Evolutionary conservation across 139 green algal species (phyloP), one percentile per base, ranked within the genome.

Genomic region (Chara braunii): DNA sequence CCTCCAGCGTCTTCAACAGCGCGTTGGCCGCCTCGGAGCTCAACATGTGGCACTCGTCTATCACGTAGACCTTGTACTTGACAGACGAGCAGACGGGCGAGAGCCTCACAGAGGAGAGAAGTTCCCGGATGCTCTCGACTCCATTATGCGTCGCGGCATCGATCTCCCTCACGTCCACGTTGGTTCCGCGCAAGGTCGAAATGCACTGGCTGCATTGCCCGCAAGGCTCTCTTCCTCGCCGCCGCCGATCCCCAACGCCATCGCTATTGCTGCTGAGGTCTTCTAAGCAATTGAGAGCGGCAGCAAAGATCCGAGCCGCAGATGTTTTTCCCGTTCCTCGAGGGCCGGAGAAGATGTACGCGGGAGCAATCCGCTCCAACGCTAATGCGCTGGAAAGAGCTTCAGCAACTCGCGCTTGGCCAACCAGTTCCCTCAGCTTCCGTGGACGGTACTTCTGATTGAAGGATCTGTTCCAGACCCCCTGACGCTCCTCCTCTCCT

Each of bases 1-100:
- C 52, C 22, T 72, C 63, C 29, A 72, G 26, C 28, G 63, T 72
- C 30, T 72, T 72, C 6, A 72, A 23, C 2, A 72, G 18, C 26
- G 53, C 63, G 48, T 61, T 69, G 29, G 18, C 23, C n/a, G 63
- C 63, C 45, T 53, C 14, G 34, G 23, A n/a, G 24, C n/a, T 55
- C 3, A 72, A 22, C 53, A 69, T 69, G 63, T 72, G 63, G 32
- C 24, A 32, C 37, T 72, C 63, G 63, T 72, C 63, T 6, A 72
- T 67, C 44, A 72, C 64, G 31, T 69, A 72, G 3, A 72, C 63
- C 18, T 72, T 72, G 52, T 43, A 65, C 7, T 11, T 29, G 3
- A 18, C 29, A 23, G 36, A 28, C 59, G 31, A 22, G n/a, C n/a
- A n/a, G n/a, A n/a, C n/a, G 26, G 57, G 57, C 4, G 31, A 4